Evolutionary conservation across 768 basidiomycete species (phyloP), one percentile per base, ranked within the genome.

Genomic region (Kwoniella pini): DNA sequence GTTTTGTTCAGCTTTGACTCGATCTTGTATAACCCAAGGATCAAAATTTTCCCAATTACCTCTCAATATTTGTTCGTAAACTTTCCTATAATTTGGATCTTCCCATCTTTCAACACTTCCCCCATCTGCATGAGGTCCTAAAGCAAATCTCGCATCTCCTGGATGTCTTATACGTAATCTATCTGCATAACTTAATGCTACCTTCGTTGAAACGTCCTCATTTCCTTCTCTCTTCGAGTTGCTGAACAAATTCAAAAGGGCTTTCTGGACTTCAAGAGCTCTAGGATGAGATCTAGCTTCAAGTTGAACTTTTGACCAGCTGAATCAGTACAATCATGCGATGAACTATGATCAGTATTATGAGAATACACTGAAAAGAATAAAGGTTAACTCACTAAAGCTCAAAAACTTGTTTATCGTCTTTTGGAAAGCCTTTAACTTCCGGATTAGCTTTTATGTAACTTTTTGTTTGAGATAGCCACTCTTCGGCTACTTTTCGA

Each of bases 131-230:
- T 85, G 85, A 4, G 87, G 85, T 0, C 85, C 87, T 1, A 90
- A 79, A 0, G 84, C 82, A 70, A 90, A 90, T 48, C 82, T 82
- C 12, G 81, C 77, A 62, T 89, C 88, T 0, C 89, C 90, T 0
- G 88, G 87, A 27, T 82, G 82, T 4, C 90, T 83, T 46, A 90
- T 88, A 1, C 88, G 82, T 11, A 90, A 79, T 5, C 89, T 82
- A 77, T 91, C 89, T 60, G 85, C 88, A 75, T 91, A 91, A 0
- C 85, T 84, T n/a, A 90, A 77, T 0, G 88, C 87, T 2, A 81
- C 84, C 11, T 77, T 66, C 27, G 88, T 80, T 57, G 80, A 81
- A 55, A 87, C 75, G 26, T 78, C 74, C 0, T 53, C 33, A 26
- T 82, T 75, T 5, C 53, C 30, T 27, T 69, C 62, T 0, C 81